phyloP scores from a whole-genome alignment of 345 rosid genomes.

The Ailanthus altissimus region DNA sequence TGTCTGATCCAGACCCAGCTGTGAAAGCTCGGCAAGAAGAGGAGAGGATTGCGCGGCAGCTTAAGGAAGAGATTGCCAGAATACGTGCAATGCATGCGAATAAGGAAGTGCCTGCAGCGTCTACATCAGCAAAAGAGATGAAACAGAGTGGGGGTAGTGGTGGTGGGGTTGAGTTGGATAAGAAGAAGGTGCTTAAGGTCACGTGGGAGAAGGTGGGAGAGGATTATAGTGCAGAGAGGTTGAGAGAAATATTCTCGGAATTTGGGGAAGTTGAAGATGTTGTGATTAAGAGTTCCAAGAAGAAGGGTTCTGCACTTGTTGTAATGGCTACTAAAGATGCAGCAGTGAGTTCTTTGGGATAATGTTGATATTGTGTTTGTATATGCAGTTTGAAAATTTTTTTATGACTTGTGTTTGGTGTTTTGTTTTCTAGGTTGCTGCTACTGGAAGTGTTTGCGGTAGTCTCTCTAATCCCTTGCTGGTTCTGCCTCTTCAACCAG shows the following conservation, averaged over 20 bases:
- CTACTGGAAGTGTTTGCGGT: conserved; percentile 61
- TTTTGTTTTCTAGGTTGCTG: conserved; percentile 56
- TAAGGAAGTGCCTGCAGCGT: conserved; percentile 34
- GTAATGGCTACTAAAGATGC: conserved; percentile 80
- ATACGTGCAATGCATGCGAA: conserved; percentile 63
- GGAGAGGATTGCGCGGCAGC: conserved; percentile 65
- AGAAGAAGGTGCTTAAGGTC: conserved; percentile 71
- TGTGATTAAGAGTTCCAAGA: conserved; percentile 68
- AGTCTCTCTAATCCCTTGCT: conserved; percentile 72
- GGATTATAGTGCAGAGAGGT: conserved; percentile 61
- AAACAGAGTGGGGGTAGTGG: conserved; percentile 30
- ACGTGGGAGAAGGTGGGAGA: conserved; percentile 74
- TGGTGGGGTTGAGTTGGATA: conserved; percentile 44
- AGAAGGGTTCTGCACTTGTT: conserved; percentile 73
- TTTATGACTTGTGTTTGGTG: conserved; percentile 9
- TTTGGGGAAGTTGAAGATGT: conserved; percentile 88
- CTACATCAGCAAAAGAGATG: conserved; percentile 33
- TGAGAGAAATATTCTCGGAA: conserved; percentile 61
- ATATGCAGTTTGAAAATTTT: neutral
- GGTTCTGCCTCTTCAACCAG: conserved; percentile 69
- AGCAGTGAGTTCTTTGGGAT: conserved; percentile 50
- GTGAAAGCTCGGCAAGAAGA: conserved; percentile 57
- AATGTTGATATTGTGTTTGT: neutral
- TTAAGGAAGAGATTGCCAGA: conserved; percentile 71
- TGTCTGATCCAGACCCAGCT: conserved; percentile 52